Evolutionary conservation across 345 rosid genomes (phyloP), one percentile per base, ranked within the genome.

Genomic region (Boechera retrofracta): DNA sequence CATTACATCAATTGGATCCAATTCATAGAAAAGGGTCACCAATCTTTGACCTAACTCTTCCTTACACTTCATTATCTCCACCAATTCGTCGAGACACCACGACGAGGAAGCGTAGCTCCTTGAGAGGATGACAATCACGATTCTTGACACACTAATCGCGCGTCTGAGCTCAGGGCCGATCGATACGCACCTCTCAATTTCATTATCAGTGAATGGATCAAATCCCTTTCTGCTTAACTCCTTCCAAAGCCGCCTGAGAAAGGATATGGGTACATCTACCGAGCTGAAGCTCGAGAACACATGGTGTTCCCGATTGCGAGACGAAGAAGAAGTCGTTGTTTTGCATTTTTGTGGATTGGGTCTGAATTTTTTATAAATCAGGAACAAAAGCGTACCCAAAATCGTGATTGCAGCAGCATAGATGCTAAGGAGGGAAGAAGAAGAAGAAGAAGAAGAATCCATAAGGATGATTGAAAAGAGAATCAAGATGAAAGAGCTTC

Each of bases 151-250:
- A 10, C 39, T 61, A 0, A 71, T 33, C 2, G 39, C 39, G 0
- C 0, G 1, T 0, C 1, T 6, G 9, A 35, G 9, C 8, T 35
- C 9, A 6, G 39, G 39, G 9, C 9, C 39, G 39, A 7, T 35
- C 39, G 39, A 35, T 0, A 1, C 1, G 39, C 39, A 0, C 26
- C 15, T 26, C 36, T 0, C 0, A 0, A 13, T 12, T 0, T 12
- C 9, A 4, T 1, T 1, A 1, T 36, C 48, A 35, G 1, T 36
- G 35, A 26, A 21, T 7, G 0, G 0, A 2, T 4, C 0, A 13
- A 69, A 15, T 31, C 63, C 73, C 0, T 28, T 26, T 3, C 63
- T 39, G 1, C 5, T 2, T 0, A 67, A 11, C 33, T 6, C 21
- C 10, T 18, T 2, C 21, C 0, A 0, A 4, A 35, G 3, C 12